Evolutionary conservation across 805 yeast species (phyloP).

Genomic region (Cyberlindnera petersonii): DNA sequence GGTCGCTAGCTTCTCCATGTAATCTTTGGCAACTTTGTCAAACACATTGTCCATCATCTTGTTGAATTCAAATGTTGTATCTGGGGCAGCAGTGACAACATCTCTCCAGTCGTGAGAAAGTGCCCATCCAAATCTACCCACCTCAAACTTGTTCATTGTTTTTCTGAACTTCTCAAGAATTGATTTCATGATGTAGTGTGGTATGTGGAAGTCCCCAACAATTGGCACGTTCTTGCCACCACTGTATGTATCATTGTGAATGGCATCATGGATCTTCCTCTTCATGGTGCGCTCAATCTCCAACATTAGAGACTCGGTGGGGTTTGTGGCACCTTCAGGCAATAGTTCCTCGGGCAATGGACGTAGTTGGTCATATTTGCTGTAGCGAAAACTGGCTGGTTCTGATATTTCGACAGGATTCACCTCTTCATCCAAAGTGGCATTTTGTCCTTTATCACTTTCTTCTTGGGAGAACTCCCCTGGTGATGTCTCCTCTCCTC

Average conservation of each 20-base stretch:
- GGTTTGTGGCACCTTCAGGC: slow-evolving; percentile 2
- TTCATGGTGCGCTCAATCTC: slow-evolving; percentile 14
- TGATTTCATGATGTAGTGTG: neutral
- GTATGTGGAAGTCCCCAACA: neutral
- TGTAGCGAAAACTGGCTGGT: too few relatives aligned
- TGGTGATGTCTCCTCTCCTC: neutral
- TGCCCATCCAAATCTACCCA: slow-evolving; percentile 58
- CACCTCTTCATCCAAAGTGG: too few relatives aligned
- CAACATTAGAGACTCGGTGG: slow-evolving; percentile 1
- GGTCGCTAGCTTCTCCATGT: slow-evolving; percentile 36
- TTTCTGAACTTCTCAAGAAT: slow-evolving; percentile 43
- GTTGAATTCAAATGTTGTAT: neutral
- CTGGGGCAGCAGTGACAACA: slow-evolving; percentile 1
- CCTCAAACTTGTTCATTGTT: slow-evolving; percentile 73
- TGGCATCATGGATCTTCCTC: slow-evolving; percentile 3
- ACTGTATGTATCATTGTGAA: neutral
- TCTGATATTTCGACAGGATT: too few relatives aligned
- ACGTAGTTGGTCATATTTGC: too few relatives aligned
- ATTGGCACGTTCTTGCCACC: neutral
- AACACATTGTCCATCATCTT: slow-evolving; percentile 4
- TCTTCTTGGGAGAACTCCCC: neutral
- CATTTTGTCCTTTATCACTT: too few relatives aligned
- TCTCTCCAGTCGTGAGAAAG: slow-evolving; percentile 40
- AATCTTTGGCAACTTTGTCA: slow-evolving; percentile 69
- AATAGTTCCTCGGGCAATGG: neutral